A percentile compares a stretch with the other conserved stretches of the same genome.
phyloP scores from a whole-genome alignment of 2,329 filamentous ascomycete species.

The Xylariaceae sp. region DNA sequence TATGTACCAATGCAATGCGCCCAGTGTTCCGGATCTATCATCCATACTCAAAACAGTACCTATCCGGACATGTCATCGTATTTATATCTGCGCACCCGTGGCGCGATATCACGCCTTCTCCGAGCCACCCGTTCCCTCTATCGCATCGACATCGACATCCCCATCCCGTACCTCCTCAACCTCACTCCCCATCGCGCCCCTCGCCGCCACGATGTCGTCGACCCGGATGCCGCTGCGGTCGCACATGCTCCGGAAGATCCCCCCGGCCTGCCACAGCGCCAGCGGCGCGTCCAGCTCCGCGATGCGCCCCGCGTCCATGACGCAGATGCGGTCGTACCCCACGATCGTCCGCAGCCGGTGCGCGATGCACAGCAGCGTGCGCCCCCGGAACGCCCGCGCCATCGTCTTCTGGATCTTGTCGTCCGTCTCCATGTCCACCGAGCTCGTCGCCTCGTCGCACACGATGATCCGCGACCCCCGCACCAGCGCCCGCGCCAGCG shows the following conservation, averaged over 20 bases:
- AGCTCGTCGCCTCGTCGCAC: slow-evolving; percentile 92
- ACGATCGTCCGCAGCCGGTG: slow-evolving; percentile 91
- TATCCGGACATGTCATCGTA: too few species aligned
- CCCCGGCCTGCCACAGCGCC: slow-evolving; percentile 57
- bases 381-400: slow-evolving; percentile 75
- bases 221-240: slow-evolving; percentile 72
- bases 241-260: slow-evolving; percentile 88
- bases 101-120: too few species aligned
- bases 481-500: slow-evolving; percentile 84
- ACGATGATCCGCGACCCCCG: slow-evolving; percentile 87
- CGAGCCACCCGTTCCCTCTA: too few species aligned
- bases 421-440: slow-evolving; percentile 94
- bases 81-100: too few species aligned
- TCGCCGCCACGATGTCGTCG: slow-evolving; percentile 48
- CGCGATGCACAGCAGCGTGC: slow-evolving; percentile 87
- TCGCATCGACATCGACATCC: neutral
- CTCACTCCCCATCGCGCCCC: neutral
- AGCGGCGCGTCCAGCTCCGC: slow-evolving; percentile 79
- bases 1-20: too few species aligned
- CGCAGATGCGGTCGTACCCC: slow-evolving; percentile 89
- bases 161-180: neutral
- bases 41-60: too few species aligned
- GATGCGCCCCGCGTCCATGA: slow-evolving; percentile 88
- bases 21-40: too few species aligned
- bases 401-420: slow-evolving; percentile 92